A percentile compares a stretch with the other conserved stretches of the same genome.
These are phyloP conservation scores for Suillus subaureus DNA, from an alignment of 768 basidiomycete genomes.

Conservation along the genomic window DNA sequence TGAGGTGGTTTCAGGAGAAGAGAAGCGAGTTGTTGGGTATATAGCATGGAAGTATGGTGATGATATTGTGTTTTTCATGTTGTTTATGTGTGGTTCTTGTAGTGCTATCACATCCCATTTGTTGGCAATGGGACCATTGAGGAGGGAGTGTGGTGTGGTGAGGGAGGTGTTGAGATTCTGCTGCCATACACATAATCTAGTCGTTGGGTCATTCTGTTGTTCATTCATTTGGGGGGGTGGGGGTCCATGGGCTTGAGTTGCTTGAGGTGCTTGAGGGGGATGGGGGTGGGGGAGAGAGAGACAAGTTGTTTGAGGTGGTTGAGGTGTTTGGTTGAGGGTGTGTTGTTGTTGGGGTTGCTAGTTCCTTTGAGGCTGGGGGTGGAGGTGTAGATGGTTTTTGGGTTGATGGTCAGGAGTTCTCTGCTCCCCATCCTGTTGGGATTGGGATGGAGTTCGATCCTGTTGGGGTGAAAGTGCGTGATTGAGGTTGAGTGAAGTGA, in stretches of 20 bases:
- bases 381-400: too few relatives aligned
- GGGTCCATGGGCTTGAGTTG: background rate
- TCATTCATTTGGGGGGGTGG: background rate
- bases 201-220: background rate
- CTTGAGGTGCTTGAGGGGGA: background rate
- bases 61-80: background rate
- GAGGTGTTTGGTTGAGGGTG: too few relatives aligned
- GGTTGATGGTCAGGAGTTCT: background rate
- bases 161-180: background rate
- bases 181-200: background rate
- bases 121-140: background rate
- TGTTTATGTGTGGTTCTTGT: conserved; percentile 20
- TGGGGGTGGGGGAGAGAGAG: too few relatives aligned
- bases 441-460: background rate
- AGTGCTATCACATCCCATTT: conserved; percentile 34
- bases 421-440: background rate
- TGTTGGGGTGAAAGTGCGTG: background rate
- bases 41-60: background rate
- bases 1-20: background rate
- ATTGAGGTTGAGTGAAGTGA: background rate
- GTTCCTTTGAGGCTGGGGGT: too few relatives aligned
- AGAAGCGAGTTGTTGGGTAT: background rate
- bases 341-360: too few relatives aligned
- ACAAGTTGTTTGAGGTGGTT: too few relatives aligned
- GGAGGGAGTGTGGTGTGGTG: background rate